Percentiles rank a stretch among this genome's conserved stretches.
Evolutionary conservation across 139 green algal genomes (phyloP).

Genomic region (Chlorella sp.): DNA sequence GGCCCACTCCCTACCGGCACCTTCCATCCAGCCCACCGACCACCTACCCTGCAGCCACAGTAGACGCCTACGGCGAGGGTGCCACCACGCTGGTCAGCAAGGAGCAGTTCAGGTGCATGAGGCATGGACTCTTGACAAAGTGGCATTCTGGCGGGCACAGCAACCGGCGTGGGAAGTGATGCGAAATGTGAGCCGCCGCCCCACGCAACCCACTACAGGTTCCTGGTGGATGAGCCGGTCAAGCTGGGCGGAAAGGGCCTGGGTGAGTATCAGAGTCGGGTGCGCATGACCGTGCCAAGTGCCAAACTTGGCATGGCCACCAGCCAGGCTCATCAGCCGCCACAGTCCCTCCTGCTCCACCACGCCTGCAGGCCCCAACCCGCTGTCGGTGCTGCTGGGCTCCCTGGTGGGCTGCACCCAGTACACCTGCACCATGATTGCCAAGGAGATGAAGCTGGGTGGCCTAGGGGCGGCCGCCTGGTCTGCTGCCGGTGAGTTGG

Average conservation of each 20-base stretch:
- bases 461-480: constrained; percentile 9
- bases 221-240: constrained; percentile 40
- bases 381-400: constrained; percentile 33
- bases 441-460: constrained; percentile 27
- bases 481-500: background rate
- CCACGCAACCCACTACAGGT: background rate
- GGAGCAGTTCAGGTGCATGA: constrained; percentile 6
- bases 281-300: too few species aligned
- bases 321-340: too few species aligned
- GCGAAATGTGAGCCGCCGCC: too few species aligned
- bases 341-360: background rate
- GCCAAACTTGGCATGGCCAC: too few species aligned
- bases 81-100: constrained; percentile 31
- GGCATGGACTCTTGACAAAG: too few species aligned
- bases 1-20: background rate
- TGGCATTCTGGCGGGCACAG: too few species aligned
- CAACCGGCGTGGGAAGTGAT: too few species aligned
- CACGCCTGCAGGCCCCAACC: constrained; percentile 37
- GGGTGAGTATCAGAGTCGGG: constrained; percentile 23
- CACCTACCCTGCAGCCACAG: background rate
- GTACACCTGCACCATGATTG: constrained; percentile 37
- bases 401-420: constrained; percentile 34
- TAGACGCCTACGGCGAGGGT: constrained; percentile 25
- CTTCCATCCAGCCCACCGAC: background rate
- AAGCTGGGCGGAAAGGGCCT: constrained; percentile 36